These are phyloP conservation scores for Daedaleopsis sinensis DNA, from an alignment of 768 basidiomycete species.

Conservation along the genomic window DNA sequence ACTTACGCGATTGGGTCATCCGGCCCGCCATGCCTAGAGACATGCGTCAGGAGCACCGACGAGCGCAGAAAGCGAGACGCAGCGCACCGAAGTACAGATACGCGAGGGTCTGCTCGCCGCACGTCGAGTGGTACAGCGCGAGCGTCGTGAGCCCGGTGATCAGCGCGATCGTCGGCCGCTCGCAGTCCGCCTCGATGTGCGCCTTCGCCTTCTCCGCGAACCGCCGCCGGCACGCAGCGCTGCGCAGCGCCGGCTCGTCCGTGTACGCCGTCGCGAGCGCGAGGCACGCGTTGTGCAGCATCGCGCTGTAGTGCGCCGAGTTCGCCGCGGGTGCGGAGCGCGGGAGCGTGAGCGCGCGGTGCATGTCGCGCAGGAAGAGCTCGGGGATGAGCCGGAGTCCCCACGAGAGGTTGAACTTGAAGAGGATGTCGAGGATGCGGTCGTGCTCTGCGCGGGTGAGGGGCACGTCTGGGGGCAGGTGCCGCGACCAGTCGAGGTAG, in stretches of 20 bases:
- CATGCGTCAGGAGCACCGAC: neutral
- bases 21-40: constrained; percentile 57
- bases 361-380: constrained; percentile 47
- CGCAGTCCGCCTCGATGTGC: constrained; percentile 42
- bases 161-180: constrained; percentile 43
- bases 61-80: neutral
- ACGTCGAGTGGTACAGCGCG: constrained; percentile 41
- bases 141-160: constrained; percentile 44
- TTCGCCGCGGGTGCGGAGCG: constrained; percentile 35
- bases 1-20: constrained; percentile 61
- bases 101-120: constrained; percentile 45
- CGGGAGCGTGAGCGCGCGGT: constrained; percentile 36
- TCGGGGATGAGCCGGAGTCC: constrained; percentile 42
- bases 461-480: constrained; percentile 34
- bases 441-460: constrained; percentile 35
- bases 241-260: constrained; percentile 36
- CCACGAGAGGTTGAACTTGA: constrained; percentile 45
- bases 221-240: constrained; percentile 22
- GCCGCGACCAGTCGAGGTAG: constrained; percentile 34
- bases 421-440: constrained; percentile 39
- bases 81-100: constrained; percentile 45
- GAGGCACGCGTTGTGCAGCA: constrained; percentile 71
- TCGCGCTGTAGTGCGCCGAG: constrained; percentile 66
- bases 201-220: constrained; percentile 43
- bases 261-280: constrained; percentile 43